Evolutionary conservation across 2,329 filamentous ascomycete species (phyloP).

Genomic region (Byssoonygena ceratinophila): DNA sequence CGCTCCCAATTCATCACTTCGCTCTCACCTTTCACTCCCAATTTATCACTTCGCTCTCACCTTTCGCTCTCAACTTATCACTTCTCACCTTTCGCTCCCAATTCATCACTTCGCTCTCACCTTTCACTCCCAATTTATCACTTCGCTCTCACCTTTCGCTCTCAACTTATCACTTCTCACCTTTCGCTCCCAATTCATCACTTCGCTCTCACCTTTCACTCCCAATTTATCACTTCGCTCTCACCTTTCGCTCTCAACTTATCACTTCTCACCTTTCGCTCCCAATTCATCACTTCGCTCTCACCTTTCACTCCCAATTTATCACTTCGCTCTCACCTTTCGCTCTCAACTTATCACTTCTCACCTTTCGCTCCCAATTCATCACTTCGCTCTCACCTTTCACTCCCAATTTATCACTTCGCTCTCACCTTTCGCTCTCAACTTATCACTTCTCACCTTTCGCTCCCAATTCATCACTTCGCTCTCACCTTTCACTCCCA

Average conservation of each 20-base stretch:
- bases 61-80: neutral
- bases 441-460: neutral
- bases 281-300: neutral
- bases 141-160: neutral
- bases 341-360: neutral
- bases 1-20: too few species aligned
- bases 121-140: neutral
- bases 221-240: neutral
- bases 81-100: neutral
- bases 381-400: too few species aligned
- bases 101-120: too few species aligned
- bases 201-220: too few species aligned
- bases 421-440: neutral
- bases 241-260: neutral
- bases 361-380: neutral
- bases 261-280: neutral
- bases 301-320: neutral
- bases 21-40: neutral
- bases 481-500: neutral
- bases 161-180: neutral
- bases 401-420: neutral
- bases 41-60: neutral
- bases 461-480: neutral
- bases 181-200: neutral
- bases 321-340: neutral